Percentiles rank a stretch among this genome's conserved stretches.
Evolutionary conservation across 306 rosid species (phyloP).

Genomic region (Coriaria nepalensis): DNA sequence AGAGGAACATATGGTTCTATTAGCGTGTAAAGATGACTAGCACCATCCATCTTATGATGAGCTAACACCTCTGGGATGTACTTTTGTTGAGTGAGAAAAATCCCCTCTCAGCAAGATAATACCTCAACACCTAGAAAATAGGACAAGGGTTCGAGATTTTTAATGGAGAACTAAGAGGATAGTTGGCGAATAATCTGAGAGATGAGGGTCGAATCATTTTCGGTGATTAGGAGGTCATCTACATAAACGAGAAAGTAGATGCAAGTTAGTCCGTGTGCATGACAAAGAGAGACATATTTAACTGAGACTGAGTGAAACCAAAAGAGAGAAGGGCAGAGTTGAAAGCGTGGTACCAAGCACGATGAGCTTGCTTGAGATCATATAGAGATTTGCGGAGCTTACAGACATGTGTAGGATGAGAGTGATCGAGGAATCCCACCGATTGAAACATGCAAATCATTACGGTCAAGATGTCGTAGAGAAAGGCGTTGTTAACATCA

Average conservation of each 20-base stretch:
- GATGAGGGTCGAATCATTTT: neutral
- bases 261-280: neutral
- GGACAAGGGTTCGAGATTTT: neutral
- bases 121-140: neutral
- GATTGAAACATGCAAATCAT: too few species aligned
- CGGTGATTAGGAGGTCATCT: neutral
- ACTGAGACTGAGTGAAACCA: neutral
- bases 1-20: too few species aligned
- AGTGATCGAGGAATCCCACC: neutral
- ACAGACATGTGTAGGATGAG: neutral
- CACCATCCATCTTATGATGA: too few species aligned
- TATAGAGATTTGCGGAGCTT: neutral
- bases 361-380: neutral
- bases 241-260: conserved; percentile 2
- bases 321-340: neutral
- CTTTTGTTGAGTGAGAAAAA: neutral
- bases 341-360: too few species aligned
- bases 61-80: too few species aligned
- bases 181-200: neutral
- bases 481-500: neutral
- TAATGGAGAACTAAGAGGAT: neutral
- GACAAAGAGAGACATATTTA: neutral
- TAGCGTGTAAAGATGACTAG: too few species aligned
- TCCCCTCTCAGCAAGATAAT: neutral
- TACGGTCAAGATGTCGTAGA: too few species aligned